Conservation (phyloP, 352 stramenopile genomes). For the Pythium oligandrum region DNA sequence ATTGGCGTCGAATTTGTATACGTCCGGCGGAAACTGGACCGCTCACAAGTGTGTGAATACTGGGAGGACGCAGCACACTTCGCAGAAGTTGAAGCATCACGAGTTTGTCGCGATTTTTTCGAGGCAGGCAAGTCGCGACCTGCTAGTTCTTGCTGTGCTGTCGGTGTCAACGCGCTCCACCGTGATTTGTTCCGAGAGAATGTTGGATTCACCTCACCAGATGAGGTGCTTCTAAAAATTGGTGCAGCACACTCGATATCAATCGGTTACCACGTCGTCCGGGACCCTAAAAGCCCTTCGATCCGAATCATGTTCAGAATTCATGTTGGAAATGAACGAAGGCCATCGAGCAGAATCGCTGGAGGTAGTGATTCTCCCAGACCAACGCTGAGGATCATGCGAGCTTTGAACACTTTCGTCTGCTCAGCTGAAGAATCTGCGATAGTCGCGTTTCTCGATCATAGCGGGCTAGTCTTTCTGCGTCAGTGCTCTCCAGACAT, state of each 20-base stretch:
- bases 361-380: no score
- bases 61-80: slow-evolving; percentile 11
- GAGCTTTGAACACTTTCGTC: slow-evolving; percentile 8
- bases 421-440: slow-evolving; percentile 6
- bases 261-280: slow-evolving; percentile 7
- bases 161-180: slow-evolving; percentile 12
- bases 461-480: slow-evolving; percentile 10
- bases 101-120: no score
- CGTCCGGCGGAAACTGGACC: slow-evolving; percentile 8
- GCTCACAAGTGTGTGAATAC: background rate
- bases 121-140: no score
- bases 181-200: slow-evolving; percentile 2
- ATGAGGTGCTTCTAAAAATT: background rate
- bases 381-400: slow-evolving; percentile 3
- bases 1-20: slow-evolving; percentile 16
- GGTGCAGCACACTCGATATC: slow-evolving; percentile 3
- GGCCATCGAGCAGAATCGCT: no score
- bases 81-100: slow-evolving; percentile 4
- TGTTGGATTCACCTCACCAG: background rate
- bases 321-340: background rate
- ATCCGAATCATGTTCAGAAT: slow-evolving; percentile 15
- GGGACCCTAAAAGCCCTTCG: slow-evolving; percentile 7
- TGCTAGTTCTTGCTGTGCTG: slow-evolving; percentile 3
- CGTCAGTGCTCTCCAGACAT: slow-evolving; percentile 3
- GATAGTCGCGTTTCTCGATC: slow-evolving; percentile 4